Evolutionary conservation across 495 filamentous ascomycete species (phyloP).

Genomic region (Penicillium desertorum): DNA sequence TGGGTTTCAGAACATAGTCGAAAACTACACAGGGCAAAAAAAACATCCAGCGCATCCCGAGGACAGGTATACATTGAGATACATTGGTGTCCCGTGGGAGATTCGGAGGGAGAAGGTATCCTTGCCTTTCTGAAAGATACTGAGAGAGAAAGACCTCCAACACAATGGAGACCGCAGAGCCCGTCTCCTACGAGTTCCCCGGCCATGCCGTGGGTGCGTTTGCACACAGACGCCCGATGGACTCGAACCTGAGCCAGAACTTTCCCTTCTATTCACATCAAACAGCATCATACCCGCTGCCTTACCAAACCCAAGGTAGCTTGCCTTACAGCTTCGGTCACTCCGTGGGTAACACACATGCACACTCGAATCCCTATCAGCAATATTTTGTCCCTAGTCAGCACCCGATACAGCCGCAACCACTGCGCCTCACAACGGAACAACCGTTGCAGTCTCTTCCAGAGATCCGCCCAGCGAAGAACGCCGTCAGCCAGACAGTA

Average conservation of each 20-base stretch:
- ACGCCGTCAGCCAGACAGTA: constrained; percentile 36
- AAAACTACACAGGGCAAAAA: neutral
- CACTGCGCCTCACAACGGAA: constrained; percentile 36
- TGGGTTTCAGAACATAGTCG: neutral
- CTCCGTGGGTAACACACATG: constrained; percentile 34
- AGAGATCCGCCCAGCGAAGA: constrained; percentile 44
- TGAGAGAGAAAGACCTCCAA: constrained; percentile 6
- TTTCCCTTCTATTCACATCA: constrained; percentile 44
- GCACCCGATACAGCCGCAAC: constrained; percentile 28
- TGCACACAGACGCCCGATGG: constrained; percentile 41
- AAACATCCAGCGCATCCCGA: neutral
- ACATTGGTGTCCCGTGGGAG: constrained; percentile 6
- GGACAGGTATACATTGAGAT: constrained; percentile 5
- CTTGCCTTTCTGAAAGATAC: neutral
- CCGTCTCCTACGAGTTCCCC: constrained; percentile 45
- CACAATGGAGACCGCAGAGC: constrained; percentile 46
- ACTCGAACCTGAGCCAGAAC: constrained; percentile 34
- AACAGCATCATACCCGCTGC: constrained; percentile 36
- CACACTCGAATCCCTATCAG: constrained; percentile 39
- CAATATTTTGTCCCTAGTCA: constrained; percentile 37
- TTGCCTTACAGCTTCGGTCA: constrained; percentile 38
- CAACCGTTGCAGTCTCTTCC: constrained; percentile 36
- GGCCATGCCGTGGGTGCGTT: constrained; percentile 40
- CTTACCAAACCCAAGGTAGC: constrained; percentile 40
- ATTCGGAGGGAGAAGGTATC: constrained; percentile 3